Evolutionary conservation across 78 protist species (phyloP).

Genomic region (Cyanophora paradoxa): DNA sequence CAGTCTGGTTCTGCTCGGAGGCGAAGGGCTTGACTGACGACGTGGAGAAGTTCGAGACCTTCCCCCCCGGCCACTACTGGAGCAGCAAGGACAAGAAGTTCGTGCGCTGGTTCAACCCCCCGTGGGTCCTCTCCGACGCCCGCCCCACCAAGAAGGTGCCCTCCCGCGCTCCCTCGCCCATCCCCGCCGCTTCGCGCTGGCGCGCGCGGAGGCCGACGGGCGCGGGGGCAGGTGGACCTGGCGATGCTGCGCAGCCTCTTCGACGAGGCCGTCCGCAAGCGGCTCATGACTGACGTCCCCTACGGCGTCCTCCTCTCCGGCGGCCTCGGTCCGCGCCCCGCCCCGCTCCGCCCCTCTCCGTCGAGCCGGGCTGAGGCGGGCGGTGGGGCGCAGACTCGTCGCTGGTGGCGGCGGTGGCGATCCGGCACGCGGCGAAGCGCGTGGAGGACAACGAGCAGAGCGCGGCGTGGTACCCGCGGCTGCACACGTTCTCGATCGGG

Average conservation of each 20-base stretch:
- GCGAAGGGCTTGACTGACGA: slow-evolving; percentile 7
- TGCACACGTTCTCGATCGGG: slow-evolving; percentile 30
- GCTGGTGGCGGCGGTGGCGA: slow-evolving; percentile 1
- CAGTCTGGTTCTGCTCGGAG: slow-evolving; percentile 23
- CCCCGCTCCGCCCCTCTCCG: neutral
- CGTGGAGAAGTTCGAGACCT: neutral
- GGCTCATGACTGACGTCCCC: slow-evolving; percentile 29
- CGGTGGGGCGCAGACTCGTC: slow-evolving; percentile 10
- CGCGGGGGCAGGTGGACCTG: neutral
- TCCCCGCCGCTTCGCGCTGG: neutral
- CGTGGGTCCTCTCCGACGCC: neutral
- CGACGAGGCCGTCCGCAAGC: slow-evolving; percentile 3
- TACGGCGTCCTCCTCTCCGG: slow-evolving; percentile 13
- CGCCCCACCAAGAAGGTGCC: neutral
- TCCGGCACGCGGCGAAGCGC: neutral
- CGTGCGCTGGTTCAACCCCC: slow-evolving; percentile 12
- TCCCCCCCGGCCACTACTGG: slow-evolving; percentile 21
- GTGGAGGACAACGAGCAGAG: neutral
- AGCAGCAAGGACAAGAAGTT: slow-evolving; percentile 8
- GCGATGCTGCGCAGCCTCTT: neutral
- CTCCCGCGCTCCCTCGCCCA: neutral
- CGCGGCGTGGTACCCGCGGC: slow-evolving; percentile 14
- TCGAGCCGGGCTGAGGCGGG: neutral
- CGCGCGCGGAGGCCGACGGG: neutral
- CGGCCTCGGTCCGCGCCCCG: slow-evolving; percentile 7